phyloP scores from a whole-genome alignment of 1,139 yeast genomes.

The Kodamaea alishanica region DNA sequence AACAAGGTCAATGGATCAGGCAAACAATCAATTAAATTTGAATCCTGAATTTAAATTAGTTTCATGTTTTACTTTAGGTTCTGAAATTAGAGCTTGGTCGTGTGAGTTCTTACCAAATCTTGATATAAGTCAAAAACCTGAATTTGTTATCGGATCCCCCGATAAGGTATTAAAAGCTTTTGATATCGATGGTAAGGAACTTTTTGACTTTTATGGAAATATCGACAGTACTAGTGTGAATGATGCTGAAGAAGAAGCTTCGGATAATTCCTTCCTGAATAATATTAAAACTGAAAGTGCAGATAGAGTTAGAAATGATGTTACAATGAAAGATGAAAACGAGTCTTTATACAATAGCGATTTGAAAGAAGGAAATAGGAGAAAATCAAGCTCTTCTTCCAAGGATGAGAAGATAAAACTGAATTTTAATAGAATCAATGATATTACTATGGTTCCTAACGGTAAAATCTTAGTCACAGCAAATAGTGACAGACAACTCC shows the following conservation, averaged over 20 bases:
- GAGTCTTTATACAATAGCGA: background rate
- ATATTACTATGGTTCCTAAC: constrained; percentile 59
- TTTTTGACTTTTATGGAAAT: constrained; percentile 44
- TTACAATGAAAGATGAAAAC: constrained; percentile 15
- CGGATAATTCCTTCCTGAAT: constrained; percentile 11
- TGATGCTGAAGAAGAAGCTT: no score
- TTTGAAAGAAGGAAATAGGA: constrained; percentile 2
- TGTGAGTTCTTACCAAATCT: constrained; percentile 65
- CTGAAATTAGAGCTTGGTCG: constrained; percentile 51
- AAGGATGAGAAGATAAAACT: constrained; percentile 4
- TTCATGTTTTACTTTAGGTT: constrained; percentile 40
- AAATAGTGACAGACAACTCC: constrained; percentile 56
- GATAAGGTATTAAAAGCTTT: constrained; percentile 69
- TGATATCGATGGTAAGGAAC: constrained; percentile 43
- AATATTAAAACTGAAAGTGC: constrained; percentile 9
- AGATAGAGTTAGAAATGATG: constrained; percentile 13
- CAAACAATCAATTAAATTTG: background rate
- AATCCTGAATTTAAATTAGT: constrained; percentile 18
- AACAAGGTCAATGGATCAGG: constrained; percentile 23
- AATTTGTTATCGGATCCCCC: constrained; percentile 71
- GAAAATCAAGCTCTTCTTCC: constrained; percentile 2
- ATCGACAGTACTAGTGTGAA: constrained; percentile 20
- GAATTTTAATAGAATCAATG: constrained; percentile 54
- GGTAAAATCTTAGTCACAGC: constrained; percentile 62
- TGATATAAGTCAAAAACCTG: constrained; percentile 32